Conservation (phyloP, 179 eudicot genomes). For the Corrigiola litoralis region DNA sequence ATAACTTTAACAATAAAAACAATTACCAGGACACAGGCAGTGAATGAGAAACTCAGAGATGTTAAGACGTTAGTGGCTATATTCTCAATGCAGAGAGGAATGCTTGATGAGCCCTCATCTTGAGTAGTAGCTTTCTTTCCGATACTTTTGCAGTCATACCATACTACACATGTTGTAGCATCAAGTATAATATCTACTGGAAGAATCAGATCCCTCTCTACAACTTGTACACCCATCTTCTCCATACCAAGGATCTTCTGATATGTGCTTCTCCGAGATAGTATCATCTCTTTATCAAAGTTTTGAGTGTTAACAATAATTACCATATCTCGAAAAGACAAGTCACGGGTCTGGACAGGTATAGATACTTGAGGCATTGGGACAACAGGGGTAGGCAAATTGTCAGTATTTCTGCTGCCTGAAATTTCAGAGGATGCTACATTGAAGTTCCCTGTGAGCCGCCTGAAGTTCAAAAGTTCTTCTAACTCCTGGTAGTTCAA, state of each 20-base stretch:
- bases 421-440: slow-evolving; percentile 32
- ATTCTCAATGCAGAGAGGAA: slow-evolving; percentile 75
- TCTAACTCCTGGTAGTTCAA: slow-evolving; percentile 44
- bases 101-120: slow-evolving; percentile 63
- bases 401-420: slow-evolving; percentile 20
- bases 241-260: slow-evolving; percentile 82
- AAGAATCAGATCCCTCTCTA: slow-evolving; percentile 70
- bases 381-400: slow-evolving; percentile 25
- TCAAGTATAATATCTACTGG: slow-evolving; percentile 76
- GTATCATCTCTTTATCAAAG: slow-evolving; percentile 82
- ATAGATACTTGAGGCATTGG: slow-evolving; percentile 31
- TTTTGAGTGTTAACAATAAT: slow-evolving; percentile 77
- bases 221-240: slow-evolving; percentile 79
- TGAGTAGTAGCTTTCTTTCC: slow-evolving; percentile 64
- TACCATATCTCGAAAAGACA: slow-evolving; percentile 43
- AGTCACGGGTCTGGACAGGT: slow-evolving; percentile 16
- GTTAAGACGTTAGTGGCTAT: slow-evolving; percentile 84
- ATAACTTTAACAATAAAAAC: slow-evolving; percentile 11
- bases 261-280: slow-evolving; percentile 88
- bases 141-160: slow-evolving; percentile 86
- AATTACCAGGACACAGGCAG: slow-evolving; percentile 85
- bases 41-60: slow-evolving; percentile 78
- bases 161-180: slow-evolving; percentile 67
- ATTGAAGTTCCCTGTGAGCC: slow-evolving; percentile 31
- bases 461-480: slow-evolving; percentile 46